Percentiles rank a stretch among this genome's conserved stretches.
These are phyloP conservation scores for Chaetomium globosum DNA, from an alignment of 2,329 filamentous ascomycete species.

Conservation along the genomic window DNA sequence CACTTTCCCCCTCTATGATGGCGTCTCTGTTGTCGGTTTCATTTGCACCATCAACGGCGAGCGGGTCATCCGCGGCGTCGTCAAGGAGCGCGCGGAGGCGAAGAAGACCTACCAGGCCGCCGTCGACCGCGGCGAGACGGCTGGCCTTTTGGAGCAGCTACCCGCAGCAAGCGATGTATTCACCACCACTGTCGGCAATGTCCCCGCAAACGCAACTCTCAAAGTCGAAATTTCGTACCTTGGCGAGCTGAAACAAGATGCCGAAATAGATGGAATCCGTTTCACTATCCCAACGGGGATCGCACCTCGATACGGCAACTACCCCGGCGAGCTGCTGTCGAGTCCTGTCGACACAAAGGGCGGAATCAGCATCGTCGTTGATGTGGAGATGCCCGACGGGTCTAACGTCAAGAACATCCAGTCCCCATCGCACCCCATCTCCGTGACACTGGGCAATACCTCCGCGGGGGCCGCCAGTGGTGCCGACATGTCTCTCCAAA, in stretches of 20 bases:
- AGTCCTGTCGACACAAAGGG: slow-evolving; percentile 35
- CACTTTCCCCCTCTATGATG: slow-evolving; percentile 72
- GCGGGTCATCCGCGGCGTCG: slow-evolving; percentile 63
- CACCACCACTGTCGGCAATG: slow-evolving; percentile 67
- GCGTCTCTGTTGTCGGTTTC: slow-evolving; percentile 70
- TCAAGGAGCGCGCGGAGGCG: slow-evolving; percentile 67
- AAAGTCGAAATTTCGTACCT: slow-evolving; percentile 66
- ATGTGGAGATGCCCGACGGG: slow-evolving; percentile 60
- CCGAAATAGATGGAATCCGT: slow-evolving; percentile 66
- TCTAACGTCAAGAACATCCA: slow-evolving; percentile 63
- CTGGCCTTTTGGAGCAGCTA: slow-evolving; percentile 67
- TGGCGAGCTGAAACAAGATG: slow-evolving; percentile 72
- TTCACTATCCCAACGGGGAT: slow-evolving; percentile 70
- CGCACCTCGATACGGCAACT: slow-evolving; percentile 65
- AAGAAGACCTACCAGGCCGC: slow-evolving; percentile 62
- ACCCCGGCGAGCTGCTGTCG: slow-evolving; percentile 44
- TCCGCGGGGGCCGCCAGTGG: slow-evolving; percentile 47
- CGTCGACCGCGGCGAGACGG: slow-evolving; percentile 59
- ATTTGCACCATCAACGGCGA: slow-evolving; percentile 63
- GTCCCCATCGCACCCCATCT: slow-evolving; percentile 69
- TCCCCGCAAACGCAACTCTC: slow-evolving; percentile 60
- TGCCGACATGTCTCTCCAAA: slow-evolving; percentile 56
- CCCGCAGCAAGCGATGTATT: slow-evolving; percentile 66
- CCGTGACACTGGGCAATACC: slow-evolving; percentile 64
- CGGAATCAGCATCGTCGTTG: slow-evolving; percentile 59